phyloP scores from a whole-genome alignment of 108 stramenopile genomes.

The Fragilaria radians region DNA sequence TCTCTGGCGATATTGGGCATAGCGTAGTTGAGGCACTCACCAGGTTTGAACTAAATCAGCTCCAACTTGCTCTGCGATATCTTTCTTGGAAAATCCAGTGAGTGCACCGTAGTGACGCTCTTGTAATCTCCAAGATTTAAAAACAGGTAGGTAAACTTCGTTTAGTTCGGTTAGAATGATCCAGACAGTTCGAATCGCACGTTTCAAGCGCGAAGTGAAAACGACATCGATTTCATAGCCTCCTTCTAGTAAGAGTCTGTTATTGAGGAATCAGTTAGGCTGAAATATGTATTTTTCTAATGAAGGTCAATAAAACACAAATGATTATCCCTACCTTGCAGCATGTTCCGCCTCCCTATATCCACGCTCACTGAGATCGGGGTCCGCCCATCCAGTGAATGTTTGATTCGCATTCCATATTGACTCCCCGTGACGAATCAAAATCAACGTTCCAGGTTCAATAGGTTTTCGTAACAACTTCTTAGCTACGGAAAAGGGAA shows the following conservation, averaged over 20 bases:
- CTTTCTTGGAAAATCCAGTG: conserved; percentile 79
- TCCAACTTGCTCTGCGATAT: conserved; percentile 77
- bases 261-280: background rate
- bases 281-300: background rate
- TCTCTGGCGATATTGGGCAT: no score
- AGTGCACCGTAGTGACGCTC: conserved; percentile 91
- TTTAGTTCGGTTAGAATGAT: conserved; percentile 81
- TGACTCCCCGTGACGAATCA: conserved; percentile 81
- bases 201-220: conserved; percentile 84
- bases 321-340: conserved; percentile 10
- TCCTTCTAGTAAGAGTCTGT: conserved; percentile 61
- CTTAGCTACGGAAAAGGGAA: background rate
- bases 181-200: conserved; percentile 88
- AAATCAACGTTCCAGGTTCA: conserved; percentile 76
- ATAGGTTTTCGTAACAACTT: background rate
- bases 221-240: conserved; percentile 88
- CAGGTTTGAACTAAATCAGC: conserved; percentile 82
- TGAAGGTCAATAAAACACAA: background rate
- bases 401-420: conserved; percentile 69
- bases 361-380: conserved; percentile 66
- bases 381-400: conserved; percentile 81
- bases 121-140: conserved; percentile 91
- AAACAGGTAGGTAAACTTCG: conserved; percentile 86
- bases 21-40: conserved; percentile 30
- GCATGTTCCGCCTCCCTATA: conserved; percentile 53